phyloP scores from a whole-genome alignment of 139 green algal species.

The Auxenochlorella pyrenoidosa region DNA sequence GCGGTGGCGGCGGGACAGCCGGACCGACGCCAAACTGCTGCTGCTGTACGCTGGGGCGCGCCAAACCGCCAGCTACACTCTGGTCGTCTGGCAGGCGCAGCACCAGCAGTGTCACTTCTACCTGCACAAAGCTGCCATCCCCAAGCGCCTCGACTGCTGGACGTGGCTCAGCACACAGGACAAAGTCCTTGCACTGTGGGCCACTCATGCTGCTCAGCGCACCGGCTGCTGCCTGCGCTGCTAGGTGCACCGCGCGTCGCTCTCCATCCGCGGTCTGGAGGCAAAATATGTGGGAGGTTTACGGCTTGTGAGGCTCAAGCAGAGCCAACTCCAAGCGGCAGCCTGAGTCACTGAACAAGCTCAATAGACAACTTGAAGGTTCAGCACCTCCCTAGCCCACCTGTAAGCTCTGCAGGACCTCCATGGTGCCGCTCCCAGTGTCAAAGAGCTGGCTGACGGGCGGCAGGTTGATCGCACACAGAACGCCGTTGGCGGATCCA shows the following conservation, averaged over 20 bases:
- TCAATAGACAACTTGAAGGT: background rate
- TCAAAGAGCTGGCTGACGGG: slow-evolving; percentile 19
- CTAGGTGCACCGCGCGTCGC: slow-evolving; percentile 31
- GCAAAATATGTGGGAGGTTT: too few relatives aligned
- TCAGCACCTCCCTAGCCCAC: background rate
- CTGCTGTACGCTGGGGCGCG: background rate
- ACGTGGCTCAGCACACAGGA: slow-evolving; percentile 64
- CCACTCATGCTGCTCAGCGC: slow-evolving; percentile 59
- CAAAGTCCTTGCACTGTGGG: slow-evolving; percentile 72
- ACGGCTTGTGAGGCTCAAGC: background rate
- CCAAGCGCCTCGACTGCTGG: background rate
- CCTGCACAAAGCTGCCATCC: slow-evolving; percentile 36
- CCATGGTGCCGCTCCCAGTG: background rate
- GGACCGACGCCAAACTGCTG: background rate
- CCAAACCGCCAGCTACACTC: too few relatives aligned
- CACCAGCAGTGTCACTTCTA: slow-evolving; percentile 61
- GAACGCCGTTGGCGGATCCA: slow-evolving; percentile 56
- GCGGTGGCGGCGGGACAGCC: background rate
- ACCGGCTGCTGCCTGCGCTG: slow-evolving; percentile 59
- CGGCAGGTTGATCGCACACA: slow-evolving; percentile 81
- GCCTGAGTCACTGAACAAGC: too few relatives aligned
- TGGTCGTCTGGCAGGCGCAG: slow-evolving; percentile 28
- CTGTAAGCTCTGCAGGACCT: background rate
- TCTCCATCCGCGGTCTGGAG: slow-evolving; percentile 19
- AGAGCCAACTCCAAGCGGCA: background rate